Evolutionary conservation across 148 eudicot species (phyloP).

Genomic region (Chenopodium quinoa): DNA sequence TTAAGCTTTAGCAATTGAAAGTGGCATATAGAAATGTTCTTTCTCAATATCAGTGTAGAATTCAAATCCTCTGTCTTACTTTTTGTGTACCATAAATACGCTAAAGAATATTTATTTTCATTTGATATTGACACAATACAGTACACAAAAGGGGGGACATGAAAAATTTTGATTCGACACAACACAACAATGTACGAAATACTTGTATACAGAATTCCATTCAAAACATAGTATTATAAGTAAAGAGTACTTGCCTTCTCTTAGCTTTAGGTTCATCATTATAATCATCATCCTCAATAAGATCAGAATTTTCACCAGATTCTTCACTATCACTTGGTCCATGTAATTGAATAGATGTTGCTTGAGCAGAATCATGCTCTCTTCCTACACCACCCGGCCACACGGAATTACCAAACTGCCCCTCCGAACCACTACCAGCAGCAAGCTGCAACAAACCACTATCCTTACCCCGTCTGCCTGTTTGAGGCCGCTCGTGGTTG

Average conservation of each 20-base stretch:
- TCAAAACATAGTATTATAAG: background rate
- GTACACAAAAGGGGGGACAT: too few relatives aligned
- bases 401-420: slow-evolving; percentile 12
- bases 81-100: background rate
- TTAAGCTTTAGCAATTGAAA: too few relatives aligned
- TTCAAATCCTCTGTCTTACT: too few relatives aligned
- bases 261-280: slow-evolving; percentile 53
- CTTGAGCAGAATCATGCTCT: slow-evolving; percentile 35
- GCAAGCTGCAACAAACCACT: background rate
- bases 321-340: slow-evolving; percentile 48
- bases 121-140: too few relatives aligned
- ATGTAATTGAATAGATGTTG: slow-evolving; percentile 33
- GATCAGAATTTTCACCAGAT: slow-evolving; percentile 31
- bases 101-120: too few relatives aligned
- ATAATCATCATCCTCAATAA: slow-evolving; percentile 29
- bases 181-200: too few relatives aligned
- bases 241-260: slow-evolving; percentile 48
- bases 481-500: slow-evolving; percentile 58
- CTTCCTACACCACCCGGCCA: slow-evolving; percentile 24
- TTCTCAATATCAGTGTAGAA: too few relatives aligned
- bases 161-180: too few relatives aligned
- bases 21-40: too few relatives aligned
- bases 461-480: slow-evolving; percentile 29
- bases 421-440: slow-evolving; percentile 14
- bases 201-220: too few relatives aligned